Base-by-base conservation (phyloP, 495 filamentous ascomycete genomes). In the Talaromyces proteolyticus region DNA sequence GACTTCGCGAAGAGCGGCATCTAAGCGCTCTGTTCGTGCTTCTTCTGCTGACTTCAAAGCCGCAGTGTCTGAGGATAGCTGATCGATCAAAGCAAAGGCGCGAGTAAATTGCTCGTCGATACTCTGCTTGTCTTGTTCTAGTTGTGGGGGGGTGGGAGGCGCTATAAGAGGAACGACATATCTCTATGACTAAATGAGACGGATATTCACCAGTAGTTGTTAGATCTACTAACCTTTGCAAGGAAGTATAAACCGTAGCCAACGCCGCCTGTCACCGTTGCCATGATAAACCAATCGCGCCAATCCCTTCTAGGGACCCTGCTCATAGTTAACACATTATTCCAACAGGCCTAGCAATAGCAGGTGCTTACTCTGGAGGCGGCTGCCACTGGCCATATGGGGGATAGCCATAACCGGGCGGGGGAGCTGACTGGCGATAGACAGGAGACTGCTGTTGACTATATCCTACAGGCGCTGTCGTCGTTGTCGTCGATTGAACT, bases 261-360 rank as follows among this genome's bases (percentile, higher is more conserved):
- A 3, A 94, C 83, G 36, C 89, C 88, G 38, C 87, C 85, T 53
- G 92, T 84, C 7, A 95, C 86, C 0, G 91, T 96, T 7, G 91
- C 91, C 88, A 95, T 89, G 56, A 96, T 95, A 63, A 96, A 99
- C 87, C 88, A 96, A 58, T 99, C 93, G 42, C 93, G 79, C 93
- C 93, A 99, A 64, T 99, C 93, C 53, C 93, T 79, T 58, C 81
- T 84, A 6, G 93, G 89, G 21, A 73, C 59, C 51, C 70, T 68
- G 41, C 20, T 19, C 37, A 48, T 39, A 17, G 21, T 19, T 26
- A 16, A 37, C 47, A 19, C 22, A 48, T 25, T n/a, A 3, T 12
- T 17, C 29, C 10, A 16, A 37, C 11, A 34, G 19, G 18, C 10
- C 17, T 21, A 42, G 26, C 10, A 52, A 47, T 23, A 4, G 2